Percentiles rank a stretch among this genome's conserved stretches.
Conservation (phyloP, 129 eudicot species). For the Mikania micrantha region DNA sequence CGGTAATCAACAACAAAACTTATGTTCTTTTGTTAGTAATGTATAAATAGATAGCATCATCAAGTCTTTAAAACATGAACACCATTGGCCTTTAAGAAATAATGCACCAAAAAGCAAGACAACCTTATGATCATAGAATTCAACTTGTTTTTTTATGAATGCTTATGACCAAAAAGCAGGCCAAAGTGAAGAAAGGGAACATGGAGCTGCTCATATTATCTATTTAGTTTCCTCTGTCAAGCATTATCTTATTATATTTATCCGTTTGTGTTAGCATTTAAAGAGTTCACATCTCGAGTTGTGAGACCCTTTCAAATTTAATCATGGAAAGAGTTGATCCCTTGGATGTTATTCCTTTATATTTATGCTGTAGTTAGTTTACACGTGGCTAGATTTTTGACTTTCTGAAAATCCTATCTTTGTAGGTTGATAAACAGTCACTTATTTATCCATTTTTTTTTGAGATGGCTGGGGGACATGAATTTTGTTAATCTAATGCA, state of each 20-base stretch:
- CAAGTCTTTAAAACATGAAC: background rate
- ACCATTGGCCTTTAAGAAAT: background rate
- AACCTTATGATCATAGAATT: no score
- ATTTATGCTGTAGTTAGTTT: background rate
- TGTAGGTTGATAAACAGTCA: background rate
- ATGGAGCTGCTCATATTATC: background rate
- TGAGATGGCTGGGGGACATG: background rate
- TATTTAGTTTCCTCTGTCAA: background rate
- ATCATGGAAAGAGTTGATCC: background rate
- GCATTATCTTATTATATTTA: background rate
- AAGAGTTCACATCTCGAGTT: background rate
- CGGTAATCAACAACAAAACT: no score
- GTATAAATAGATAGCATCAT: background rate
- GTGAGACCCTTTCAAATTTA: background rate
- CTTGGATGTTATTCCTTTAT: background rate
- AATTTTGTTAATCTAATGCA: background rate
- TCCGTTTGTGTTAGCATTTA: background rate
- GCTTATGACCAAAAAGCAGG: no score
- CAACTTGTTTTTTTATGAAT: no score
- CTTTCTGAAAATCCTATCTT: background rate
- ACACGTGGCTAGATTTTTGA: background rate
- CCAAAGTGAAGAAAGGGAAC: background rate
- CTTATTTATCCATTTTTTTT: background rate
- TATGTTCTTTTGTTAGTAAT: background rate
- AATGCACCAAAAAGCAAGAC: background rate